Percentiles rank a stretch among this genome's conserved stretches.
Evolutionary conservation across 1,284 basidiomycete species (phyloP).

Genomic region (Moesziomyces aphidis): DNA sequence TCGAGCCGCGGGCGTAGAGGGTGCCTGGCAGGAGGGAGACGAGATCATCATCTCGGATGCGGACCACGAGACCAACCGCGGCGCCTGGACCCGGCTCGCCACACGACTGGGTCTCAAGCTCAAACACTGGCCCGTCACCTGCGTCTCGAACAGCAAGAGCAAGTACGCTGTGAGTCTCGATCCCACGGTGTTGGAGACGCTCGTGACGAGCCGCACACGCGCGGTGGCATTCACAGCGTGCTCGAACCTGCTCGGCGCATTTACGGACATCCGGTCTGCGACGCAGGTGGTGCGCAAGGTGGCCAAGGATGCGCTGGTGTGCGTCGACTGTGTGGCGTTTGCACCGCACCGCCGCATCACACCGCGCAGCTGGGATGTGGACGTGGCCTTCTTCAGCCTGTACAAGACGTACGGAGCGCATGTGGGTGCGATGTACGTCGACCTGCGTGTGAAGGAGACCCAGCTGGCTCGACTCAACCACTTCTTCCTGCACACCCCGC

Average conservation of each 20-base stretch:
- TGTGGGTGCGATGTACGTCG: conserved; percentile 76
- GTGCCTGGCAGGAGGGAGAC: conserved; percentile 75
- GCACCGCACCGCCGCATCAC: conserved; percentile 79
- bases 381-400: conserved; percentile 78
- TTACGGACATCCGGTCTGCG: conserved; percentile 72
- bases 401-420: conserved; percentile 86
- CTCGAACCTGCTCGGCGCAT: conserved; percentile 80
- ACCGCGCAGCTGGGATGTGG: conserved; percentile 73
- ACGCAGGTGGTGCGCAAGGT: conserved; percentile 69
- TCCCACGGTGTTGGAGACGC: conserved; percentile 74
- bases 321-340: conserved; percentile 81
- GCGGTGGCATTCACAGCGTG: conserved; percentile 80
- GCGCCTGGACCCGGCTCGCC: conserved; percentile 81
- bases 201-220: conserved; percentile 77
- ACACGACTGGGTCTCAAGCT: conserved; percentile 73
- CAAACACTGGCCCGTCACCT: conserved; percentile 75
- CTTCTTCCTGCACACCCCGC: conserved; percentile 74
- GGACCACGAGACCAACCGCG: conserved; percentile 85
- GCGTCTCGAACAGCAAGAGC: conserved; percentile 68
- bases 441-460: conserved; percentile 69
- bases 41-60: conserved; percentile 78
- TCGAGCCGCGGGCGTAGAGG: conserved; percentile 72
- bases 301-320: conserved; percentile 73
- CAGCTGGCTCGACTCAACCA: conserved; percentile 75
- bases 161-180: conserved; percentile 76